phyloP scores from a whole-genome alignment of 257 asterid genomes.

The Salvia hispanica region DNA sequence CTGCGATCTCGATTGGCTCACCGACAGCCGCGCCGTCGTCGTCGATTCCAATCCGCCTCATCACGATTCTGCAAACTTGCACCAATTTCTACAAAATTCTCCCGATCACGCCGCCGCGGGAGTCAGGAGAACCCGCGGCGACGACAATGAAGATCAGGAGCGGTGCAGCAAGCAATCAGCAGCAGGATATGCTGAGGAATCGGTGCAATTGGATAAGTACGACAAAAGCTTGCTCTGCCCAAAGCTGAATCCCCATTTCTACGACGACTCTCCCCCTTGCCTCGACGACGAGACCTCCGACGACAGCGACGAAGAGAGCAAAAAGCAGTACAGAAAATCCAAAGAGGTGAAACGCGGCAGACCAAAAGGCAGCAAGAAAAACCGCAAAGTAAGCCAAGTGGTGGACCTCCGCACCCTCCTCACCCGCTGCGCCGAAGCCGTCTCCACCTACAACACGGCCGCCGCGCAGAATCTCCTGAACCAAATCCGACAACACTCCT shows the following conservation, averaged over 20 bases:
- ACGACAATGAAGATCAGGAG: background rate
- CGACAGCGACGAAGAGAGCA: conserved; percentile 37
- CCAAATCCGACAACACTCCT: conserved; percentile 45
- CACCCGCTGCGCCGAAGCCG: conserved; percentile 58
- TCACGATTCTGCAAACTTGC: conserved; percentile 3
- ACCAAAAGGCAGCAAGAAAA: conserved; percentile 51
- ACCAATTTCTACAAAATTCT: background rate
- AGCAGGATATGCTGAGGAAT: conserved; percentile 38
- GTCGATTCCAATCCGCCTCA: background rate
- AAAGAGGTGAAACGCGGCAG: conserved; percentile 44
- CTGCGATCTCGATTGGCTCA: conserved; percentile 26
- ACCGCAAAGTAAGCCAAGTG: conserved; percentile 30
- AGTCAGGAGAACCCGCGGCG: conserved; percentile 22
- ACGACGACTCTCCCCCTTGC: conserved; percentile 26
- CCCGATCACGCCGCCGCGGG: background rate
- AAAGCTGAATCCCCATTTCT: conserved; percentile 53
- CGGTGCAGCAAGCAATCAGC: conserved; percentile 48
- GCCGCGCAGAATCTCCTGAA: conserved; percentile 36
- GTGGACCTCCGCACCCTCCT: conserved; percentile 48
- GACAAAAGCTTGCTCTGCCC: conserved; percentile 67
- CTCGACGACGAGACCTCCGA: conserved; percentile 5
- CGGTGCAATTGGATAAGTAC: conserved; percentile 39
- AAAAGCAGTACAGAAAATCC: conserved; percentile 35
- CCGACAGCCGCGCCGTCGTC: background rate
- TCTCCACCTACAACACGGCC: conserved; percentile 34